Percentiles rank a stretch among this genome's conserved stretches.
These are phyloP conservation scores for Cercospora sp. DNA, from an alignment of 2,329 filamentous ascomycete genomes.

Conservation along the genomic window DNA sequence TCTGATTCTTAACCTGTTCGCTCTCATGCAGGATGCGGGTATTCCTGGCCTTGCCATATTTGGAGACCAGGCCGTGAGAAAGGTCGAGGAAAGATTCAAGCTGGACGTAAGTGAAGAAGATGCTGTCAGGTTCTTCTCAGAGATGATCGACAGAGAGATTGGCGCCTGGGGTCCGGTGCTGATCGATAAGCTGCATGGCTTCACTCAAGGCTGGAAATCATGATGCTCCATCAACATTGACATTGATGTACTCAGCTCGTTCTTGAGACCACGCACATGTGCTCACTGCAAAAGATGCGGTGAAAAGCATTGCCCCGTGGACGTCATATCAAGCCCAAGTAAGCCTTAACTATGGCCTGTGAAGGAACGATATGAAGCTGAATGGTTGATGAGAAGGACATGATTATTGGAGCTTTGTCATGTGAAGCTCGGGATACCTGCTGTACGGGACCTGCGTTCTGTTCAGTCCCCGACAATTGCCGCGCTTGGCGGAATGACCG, in stretches of 20 bases:
- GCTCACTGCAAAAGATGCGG: neutral
- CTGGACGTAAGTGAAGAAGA: conserved; percentile 90
- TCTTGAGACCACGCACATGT: neutral
- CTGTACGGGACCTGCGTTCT: neutral
- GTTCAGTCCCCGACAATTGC: conserved; percentile 14
- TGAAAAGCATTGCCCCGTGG: neutral
- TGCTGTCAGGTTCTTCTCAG: conserved; percentile 82
- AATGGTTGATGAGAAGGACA: neutral
- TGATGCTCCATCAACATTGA: conserved; percentile 6
- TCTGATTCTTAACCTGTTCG: conserved; percentile 91
- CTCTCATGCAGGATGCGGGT: conserved; percentile 95
- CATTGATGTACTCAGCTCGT: neutral
- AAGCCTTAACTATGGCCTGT: neutral
- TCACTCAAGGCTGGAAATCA: conserved; percentile 76
- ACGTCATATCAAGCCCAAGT: neutral
- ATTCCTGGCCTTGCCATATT: conserved; percentile 86
- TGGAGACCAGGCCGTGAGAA: conserved; percentile 82
- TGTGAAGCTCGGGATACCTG: neutral
- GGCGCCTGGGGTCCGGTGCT: conserved; percentile 89
- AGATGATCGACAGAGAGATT: conserved; percentile 85
- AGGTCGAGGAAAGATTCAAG: conserved; percentile 93
- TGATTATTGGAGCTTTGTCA: neutral
- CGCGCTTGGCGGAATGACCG: conserved; percentile 4
- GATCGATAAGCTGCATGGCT: conserved; percentile 90
- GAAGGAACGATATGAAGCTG: neutral